Evolutionary conservation across 306 rosid species (phyloP), one percentile per base, ranked within the genome.

Genomic region (Echinosophora koreensis): DNA sequence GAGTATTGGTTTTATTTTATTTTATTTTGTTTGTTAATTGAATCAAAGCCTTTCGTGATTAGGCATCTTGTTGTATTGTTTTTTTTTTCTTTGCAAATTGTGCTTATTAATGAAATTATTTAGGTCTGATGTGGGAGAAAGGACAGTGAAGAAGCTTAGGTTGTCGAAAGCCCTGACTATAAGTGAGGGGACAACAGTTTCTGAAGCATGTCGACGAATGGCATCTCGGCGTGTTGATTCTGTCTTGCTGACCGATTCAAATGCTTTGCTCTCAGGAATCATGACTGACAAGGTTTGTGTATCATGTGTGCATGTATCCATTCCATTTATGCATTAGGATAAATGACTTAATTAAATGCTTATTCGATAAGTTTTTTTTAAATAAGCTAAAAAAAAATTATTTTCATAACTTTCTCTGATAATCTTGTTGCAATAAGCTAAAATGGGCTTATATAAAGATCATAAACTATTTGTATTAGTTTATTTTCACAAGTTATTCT

Each of bases 231-330:
- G 97, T 11, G 93, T 95, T 30, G 83, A 89, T 65, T 89, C 97
- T 34, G 97, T 95, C 57, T 84, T 95, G 64, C 79, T 95, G 66
- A 95, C 98, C 1, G 98, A 95, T 80, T 35, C 93, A 0, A 95
- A 90, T 84, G 98, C 96, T 52, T 81, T 95, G 91, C 97, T 95
- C 35, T 95, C 97, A 0, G 98, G 98, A 49, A 95, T 95, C 59
- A 87, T 95, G 73, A 95, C 98, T 1, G 98, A 92, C 81, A 95
- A 95, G 97, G 98, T 88, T 54, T 69, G 69, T 50, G 7, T 14
- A 11, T 47, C 6, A 62, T 38, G n/a, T 50, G 46, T 59, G n/a
- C 32, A 3, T 60, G 4, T 49, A 35, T 46, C 15, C 15, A 13
- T 47, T 51, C 8, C 5, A 9, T 51, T 47, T 6, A 16, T 22